Evolutionary conservation across 164 flowering plant species (phyloP), one percentile per base, ranked within the genome.

Genomic region (Sextonia rubra): DNA sequence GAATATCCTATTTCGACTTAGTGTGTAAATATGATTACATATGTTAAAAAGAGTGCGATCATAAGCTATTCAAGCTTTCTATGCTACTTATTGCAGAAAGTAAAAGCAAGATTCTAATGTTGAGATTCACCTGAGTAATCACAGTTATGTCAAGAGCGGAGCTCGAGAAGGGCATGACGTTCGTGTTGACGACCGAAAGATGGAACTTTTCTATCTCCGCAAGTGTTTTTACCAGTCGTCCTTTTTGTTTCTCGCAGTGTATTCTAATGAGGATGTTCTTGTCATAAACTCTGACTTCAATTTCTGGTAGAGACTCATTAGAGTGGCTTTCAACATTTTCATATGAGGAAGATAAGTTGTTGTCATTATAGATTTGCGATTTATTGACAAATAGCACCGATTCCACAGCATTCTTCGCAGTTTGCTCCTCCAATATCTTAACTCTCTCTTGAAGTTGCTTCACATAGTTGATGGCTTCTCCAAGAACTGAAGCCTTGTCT

Each of bases 401-500:
- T 75, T 92, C 92, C 65, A 79, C 75, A 8, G 80, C 79, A 65
- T 78, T 90, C 84, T 85, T 87, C 68, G 48, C 76, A 4, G 87
- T 78, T 75, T 89, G 75, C 63, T 94, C 95, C 84, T 92, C 97
- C 11, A 94, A 91, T 12, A 71, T 72, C 77, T 85, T 90, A 32
- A 90, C 94, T 79, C 70, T 78, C 70, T 94, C 97, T 74, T 94
- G 94, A n/a, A 94, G 86, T 60, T 88, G 89, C 73, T 92, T 92
- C 85, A 94, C 22, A 83, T 91, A 86, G 82, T 87, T 90, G 49
- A 92, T 87, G 12, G 97, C 90, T 76, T 89, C 97, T 47, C 86
- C 90, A 66, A 94, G 91, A 77, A 94, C 90, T 14, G 98, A 87
- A 76, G 95, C 97, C 79, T 92, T 94, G 85, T 92, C 97, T 90